These are phyloP conservation scores for Trichophyton mentagrophytes DNA, from an alignment of 2,329 filamentous ascomycete species.

Conservation along the genomic window DNA sequence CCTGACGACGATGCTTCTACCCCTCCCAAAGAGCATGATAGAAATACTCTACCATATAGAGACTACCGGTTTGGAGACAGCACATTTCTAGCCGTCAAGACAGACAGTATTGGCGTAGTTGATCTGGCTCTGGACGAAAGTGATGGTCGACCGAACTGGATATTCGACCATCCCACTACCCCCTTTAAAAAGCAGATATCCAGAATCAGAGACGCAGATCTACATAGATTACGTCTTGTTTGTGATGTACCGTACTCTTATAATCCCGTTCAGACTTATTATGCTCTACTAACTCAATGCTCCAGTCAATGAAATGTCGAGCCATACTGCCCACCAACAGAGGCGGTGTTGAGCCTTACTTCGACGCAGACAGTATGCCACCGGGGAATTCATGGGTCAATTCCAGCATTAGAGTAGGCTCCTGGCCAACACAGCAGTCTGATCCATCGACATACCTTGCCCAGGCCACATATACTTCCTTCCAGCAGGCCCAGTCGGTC, in stretches of 20 bases:
- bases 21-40: too few relatives aligned
- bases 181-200: conserved; percentile 4
- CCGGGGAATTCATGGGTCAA: neutral
- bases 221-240: neutral
- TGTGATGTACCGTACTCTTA: conserved; percentile 3
- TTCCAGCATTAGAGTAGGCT: neutral
- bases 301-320: conserved; percentile 8
- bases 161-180: neutral
- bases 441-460: neutral
- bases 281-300: neutral
- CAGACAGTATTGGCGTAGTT: conserved; percentile 5
- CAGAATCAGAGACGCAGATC: neutral
- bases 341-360: neutral
- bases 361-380: neutral
- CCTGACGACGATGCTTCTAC: conserved; percentile 19
- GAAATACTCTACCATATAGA: neutral
- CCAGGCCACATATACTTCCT: neutral
- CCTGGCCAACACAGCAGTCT: neutral
- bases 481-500: neutral
- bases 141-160: neutral
- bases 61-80: conserved; percentile 4
- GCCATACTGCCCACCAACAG: neutral
- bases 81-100: conserved; percentile 3
- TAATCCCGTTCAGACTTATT: neutral
- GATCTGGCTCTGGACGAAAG: conserved; percentile 3